Conservation (phyloP, 805 yeast species). For the Candida maris region DNA sequence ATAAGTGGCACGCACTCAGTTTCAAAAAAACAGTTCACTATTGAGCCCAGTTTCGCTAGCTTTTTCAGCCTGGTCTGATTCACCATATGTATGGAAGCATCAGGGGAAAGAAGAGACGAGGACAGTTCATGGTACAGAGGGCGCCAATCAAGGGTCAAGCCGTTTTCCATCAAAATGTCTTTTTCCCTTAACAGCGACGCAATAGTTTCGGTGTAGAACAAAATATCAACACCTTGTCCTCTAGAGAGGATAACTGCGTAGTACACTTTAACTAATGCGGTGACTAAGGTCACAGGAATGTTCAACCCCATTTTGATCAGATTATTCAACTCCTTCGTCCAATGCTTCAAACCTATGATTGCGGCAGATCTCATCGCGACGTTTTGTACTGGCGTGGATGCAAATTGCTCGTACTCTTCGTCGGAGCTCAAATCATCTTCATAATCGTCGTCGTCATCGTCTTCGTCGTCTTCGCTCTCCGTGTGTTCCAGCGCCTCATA, state of each 20-base stretch:
- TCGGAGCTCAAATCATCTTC: conserved; percentile 40
- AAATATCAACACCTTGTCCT: conserved; percentile 63
- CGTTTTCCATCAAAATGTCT: conserved; percentile 35
- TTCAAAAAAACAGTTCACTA: conserved; percentile 54
- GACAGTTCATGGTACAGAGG: conserved; percentile 38
- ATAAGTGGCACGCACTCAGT: conserved; percentile 45
- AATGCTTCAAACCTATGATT: conserved; percentile 68
- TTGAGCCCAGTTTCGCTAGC: conserved; percentile 48
- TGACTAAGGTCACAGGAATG: conserved; percentile 64
- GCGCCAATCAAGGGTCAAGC: conserved; percentile 50
- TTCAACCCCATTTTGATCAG: conserved; percentile 77
- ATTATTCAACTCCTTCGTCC: conserved; percentile 82
- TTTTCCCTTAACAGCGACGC: conserved; percentile 51
- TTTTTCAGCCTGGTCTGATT: conserved; percentile 49
- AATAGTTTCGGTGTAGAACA: conserved; percentile 60
- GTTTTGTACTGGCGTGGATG: conserved; percentile 51
- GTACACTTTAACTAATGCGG: conserved; percentile 62
- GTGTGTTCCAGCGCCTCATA: conserved; percentile 47
- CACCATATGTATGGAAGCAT: conserved; percentile 42
- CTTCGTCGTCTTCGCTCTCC: conserved; percentile 32
- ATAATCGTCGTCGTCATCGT: conserved; percentile 36
- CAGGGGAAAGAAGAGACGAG: conserved; percentile 42
- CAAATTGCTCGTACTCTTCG: conserved; percentile 38
- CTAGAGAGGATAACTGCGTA: conserved; percentile 68
- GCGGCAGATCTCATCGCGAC: conserved; percentile 66